Conservation (phyloP, 768 basidiomycete species). For the Lenzites betulinus region DNA sequence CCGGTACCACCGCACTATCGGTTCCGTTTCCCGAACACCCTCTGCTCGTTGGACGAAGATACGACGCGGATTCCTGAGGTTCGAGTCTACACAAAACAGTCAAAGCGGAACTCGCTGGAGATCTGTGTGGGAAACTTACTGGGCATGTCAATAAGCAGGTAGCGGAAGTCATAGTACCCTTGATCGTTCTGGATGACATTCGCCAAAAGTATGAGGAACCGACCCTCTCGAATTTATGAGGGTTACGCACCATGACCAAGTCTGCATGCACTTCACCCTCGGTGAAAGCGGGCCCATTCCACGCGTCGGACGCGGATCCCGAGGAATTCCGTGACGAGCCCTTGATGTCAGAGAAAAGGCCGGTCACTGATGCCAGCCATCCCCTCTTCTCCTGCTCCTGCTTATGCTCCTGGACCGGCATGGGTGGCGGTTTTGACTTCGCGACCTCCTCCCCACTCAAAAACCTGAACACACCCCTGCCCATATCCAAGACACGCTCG, state of each 20-base stretch:
- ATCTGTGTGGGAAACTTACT: constrained; percentile 49
- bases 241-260: constrained; percentile 62
- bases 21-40: constrained; percentile 70
- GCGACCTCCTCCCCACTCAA: constrained; percentile 63
- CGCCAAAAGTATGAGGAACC: neutral
- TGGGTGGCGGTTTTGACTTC: constrained; percentile 31
- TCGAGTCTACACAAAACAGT: constrained; percentile 50
- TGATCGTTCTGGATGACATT: constrained; percentile 57
- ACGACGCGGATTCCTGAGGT: constrained; percentile 59
- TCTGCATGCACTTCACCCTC: constrained; percentile 85
- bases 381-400: constrained; percentile 38
- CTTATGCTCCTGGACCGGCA: constrained; percentile 34
- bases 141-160: constrained; percentile 78
- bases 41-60: constrained; percentile 70
- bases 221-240: neutral
- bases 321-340: constrained; percentile 39
- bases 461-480: constrained; percentile 66
- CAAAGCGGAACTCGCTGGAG: constrained; percentile 30
- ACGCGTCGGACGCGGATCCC: constrained; percentile 33
- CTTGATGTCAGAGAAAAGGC: constrained; percentile 68
- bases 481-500: constrained; percentile 44
- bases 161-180: constrained; percentile 77
- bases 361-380: constrained; percentile 55
- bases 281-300: constrained; percentile 50
- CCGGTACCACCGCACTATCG: constrained; percentile 67